phyloP scores from a whole-genome alignment of 306 rosid genomes.

The Casuarina equisetifolia region DNA sequence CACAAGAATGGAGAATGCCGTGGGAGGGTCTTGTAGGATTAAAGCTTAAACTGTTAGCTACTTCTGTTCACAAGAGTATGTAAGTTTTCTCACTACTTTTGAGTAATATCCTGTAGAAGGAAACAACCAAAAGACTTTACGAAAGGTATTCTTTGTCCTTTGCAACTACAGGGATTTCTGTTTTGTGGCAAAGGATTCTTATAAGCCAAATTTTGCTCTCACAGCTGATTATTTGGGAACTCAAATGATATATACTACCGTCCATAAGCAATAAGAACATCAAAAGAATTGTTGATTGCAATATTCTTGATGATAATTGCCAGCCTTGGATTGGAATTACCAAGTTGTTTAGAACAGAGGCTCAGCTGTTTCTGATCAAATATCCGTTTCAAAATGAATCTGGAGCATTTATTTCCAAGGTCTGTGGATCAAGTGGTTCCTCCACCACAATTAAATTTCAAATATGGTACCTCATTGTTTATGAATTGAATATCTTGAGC shows the following conservation, averaged over 20 bases:
- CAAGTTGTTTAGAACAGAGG: too few relatives aligned
- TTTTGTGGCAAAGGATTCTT: constrained; percentile 3
- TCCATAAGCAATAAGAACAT: constrained; percentile 13
- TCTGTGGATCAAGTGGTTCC: too few relatives aligned
- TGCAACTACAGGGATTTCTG: constrained; percentile 3
- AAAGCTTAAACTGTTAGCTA: constrained; percentile 42
- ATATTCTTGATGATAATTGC: not conserved
- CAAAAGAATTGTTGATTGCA: not conserved
- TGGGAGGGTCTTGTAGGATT: constrained; percentile 72
- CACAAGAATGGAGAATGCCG: constrained; percentile 77
- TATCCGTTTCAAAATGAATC: too few relatives aligned
- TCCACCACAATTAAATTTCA: too few relatives aligned
- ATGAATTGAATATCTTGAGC: too few relatives aligned
- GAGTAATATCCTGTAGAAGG: not conserved
- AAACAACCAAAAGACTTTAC: constrained; percentile 3
- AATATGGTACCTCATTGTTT: too few relatives aligned
- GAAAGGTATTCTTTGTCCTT: not conserved
- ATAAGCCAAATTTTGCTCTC: constrained; percentile 10
- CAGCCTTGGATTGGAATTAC: not conserved
- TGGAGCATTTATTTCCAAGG: too few relatives aligned
- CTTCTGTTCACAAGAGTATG: constrained; percentile 14
- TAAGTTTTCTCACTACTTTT: not conserved
- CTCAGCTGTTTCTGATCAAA: too few relatives aligned
- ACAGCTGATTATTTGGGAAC: constrained; percentile 7
- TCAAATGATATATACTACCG: constrained; percentile 8